Percentiles rank a stretch among this genome's conserved stretches.
phyloP scores from a whole-genome alignment of 805 yeast genomes.

The Monosporozyma unispora region DNA sequence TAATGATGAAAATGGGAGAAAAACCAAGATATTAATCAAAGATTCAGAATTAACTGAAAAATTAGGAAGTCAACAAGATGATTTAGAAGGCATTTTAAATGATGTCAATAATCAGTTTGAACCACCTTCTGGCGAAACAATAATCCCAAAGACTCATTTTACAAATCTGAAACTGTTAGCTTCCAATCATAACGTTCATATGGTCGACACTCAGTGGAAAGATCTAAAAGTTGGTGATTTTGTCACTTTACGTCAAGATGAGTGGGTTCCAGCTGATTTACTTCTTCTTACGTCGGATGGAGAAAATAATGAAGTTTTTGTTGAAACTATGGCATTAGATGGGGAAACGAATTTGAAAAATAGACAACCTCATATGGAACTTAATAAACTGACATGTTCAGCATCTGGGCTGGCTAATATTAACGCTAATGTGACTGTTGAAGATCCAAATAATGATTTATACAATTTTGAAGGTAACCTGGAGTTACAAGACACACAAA shows the following conservation, averaged over 20 bases:
- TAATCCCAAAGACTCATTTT: conserved; percentile 12
- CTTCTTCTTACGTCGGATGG: conserved; percentile 60
- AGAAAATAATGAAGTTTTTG: conserved; percentile 52
- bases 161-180: conserved; percentile 15
- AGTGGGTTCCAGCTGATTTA: conserved; percentile 92
- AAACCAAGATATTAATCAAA: conserved; percentile 32
- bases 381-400: conserved; percentile 43
- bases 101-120: not conserved
- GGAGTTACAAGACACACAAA: conserved; percentile 30
- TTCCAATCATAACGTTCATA: conserved; percentile 16
- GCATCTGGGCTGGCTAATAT: conserved; percentile 44
- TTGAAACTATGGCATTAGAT: conserved; percentile 95
- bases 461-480: conserved; percentile 85
- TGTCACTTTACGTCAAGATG: conserved; percentile 62
- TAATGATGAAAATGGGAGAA: conserved; percentile 66
- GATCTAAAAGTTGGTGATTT: conserved; percentile 83
- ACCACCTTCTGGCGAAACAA: not conserved
- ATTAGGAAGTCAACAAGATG: not conserved
- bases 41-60: conserved; percentile 3
- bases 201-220: conserved; percentile 49
- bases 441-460: conserved; percentile 86
- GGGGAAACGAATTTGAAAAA: conserved; percentile 93
- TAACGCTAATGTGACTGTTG: conserved; percentile 52
- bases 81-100: not conserved
- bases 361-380: conserved; percentile 54